These are phyloP conservation scores for Penicillium polonicum DNA, from an alignment of 2,329 filamentous ascomycete species.

Conservation along the genomic window DNA sequence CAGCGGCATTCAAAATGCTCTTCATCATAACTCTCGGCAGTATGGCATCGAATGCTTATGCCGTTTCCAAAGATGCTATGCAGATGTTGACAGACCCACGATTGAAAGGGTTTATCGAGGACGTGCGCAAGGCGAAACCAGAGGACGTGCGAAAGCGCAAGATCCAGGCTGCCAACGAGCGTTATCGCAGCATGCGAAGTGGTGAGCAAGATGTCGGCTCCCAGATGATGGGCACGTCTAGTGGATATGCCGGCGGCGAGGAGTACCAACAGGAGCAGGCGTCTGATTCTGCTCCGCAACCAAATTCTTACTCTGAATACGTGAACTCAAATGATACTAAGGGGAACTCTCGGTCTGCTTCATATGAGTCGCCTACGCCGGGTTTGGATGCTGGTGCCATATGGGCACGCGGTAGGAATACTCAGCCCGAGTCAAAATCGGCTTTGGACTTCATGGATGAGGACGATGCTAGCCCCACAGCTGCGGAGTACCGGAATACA, in stretches of 20 bases:
- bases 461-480: constrained; percentile 40
- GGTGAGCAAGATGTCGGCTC: constrained; percentile 6
- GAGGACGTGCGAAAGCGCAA: constrained; percentile 26
- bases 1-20: constrained; percentile 15
- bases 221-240: neutral
- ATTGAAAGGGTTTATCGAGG: constrained; percentile 23
- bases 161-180: constrained; percentile 14
- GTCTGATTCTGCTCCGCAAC: neutral
- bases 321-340: constrained; percentile 1
- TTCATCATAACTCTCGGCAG: constrained; percentile 13
- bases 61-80: constrained; percentile 14
- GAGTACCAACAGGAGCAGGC: constrained; percentile 7
- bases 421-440: constrained; percentile 9
- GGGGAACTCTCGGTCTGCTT: neutral
- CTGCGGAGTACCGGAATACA: constrained; percentile 31
- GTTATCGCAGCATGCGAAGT: neutral
- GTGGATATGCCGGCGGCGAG: neutral
- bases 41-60: constrained; percentile 8
- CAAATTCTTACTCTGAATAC: constrained; percentile 6
- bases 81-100: constrained; percentile 24
- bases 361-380: neutral
- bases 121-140: constrained; percentile 17
- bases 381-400: neutral
- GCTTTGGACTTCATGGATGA: constrained; percentile 35
- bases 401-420: constrained; percentile 9